phyloP scores from a whole-genome alignment of 2,329 filamentous ascomycete species.

The Fusarium sambucinum region DNA sequence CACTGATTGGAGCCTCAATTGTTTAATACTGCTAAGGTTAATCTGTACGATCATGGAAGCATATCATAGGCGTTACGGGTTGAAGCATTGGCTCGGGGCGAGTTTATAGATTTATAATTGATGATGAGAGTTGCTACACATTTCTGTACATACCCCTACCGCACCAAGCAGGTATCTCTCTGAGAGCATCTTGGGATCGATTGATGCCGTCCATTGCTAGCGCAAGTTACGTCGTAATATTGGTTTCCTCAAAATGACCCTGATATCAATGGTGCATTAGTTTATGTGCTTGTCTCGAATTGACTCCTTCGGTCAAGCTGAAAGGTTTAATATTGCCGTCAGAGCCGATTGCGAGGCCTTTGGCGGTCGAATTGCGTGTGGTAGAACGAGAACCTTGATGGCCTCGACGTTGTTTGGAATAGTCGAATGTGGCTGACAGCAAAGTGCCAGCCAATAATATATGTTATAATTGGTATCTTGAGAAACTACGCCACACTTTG shows the following conservation, averaged over 20 bases:
- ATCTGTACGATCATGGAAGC: constrained; percentile 18
- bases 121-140: background rate
- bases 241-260: background rate
- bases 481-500: constrained; percentile 38
- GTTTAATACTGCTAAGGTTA: constrained; percentile 17
- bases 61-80: constrained; percentile 36
- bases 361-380: constrained; percentile 21
- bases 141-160: background rate
- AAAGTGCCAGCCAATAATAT: constrained; percentile 29
- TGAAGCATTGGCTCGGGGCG: constrained; percentile 6
- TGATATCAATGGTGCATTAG: constrained; percentile 11
- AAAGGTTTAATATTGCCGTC: constrained; percentile 34
- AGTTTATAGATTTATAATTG: constrained; percentile 18
- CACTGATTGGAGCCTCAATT: background rate
- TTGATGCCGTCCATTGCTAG: background rate
- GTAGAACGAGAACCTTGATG: constrained; percentile 47
- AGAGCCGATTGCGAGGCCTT: constrained; percentile 37
- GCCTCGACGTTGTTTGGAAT: constrained; percentile 22
- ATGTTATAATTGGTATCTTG: background rate
- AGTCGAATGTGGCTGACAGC: constrained; percentile 39
- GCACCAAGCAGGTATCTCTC: no score
- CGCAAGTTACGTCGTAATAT: background rate
- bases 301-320: constrained; percentile 2
- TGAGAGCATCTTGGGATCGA: background rate
- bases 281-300: background rate